Evolutionary conservation across 2,329 filamentous ascomycete genomes (phyloP), one percentile per base, ranked within the genome.

Genomic region (Phialemoniopsis sp.): DNA sequence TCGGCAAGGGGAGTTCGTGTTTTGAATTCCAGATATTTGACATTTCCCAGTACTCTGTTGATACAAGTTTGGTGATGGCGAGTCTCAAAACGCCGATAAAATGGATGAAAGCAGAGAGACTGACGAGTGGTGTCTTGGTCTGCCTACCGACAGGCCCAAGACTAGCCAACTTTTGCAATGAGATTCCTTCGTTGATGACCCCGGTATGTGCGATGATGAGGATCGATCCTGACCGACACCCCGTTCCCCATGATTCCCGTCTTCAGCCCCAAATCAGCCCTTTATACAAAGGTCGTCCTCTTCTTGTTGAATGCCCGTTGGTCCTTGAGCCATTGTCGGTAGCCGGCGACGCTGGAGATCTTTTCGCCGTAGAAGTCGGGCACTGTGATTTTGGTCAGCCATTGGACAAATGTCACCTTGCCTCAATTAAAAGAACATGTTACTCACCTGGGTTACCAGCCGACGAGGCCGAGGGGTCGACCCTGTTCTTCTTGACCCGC

Each of bases 351-450:
- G 54, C 89, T 95, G 37, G 87, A 87, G 54, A 98, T 95, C 76
- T 96, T 97, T 70, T 98, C 93, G 54, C 93, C 93, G 57, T 98
- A 98, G 67, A 95, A 98, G 61, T 98, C 93, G 32, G 91, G 90
- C 1, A 95, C 87, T 76, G 38, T 3, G 34, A 8, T n/a, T 21
- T 5, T n/a, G 12, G 40, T 46, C 35, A 48, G 37, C 28, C 29
- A 36, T 17, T 13, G 21, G 5, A n/a, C 13, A 12, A 13, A 14
- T 29, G n/a, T 2, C 29, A 13, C 19, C 18, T 2, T n/a, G 4
- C 5, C 19, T 8, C 7, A 12, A 10, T 13, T 32, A 34, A 2
- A 31, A 16, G 9, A 5, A 15, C 4, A 28, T 10, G 9, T 13
- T 16, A 56, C 67, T 43, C 62, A 73, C 79, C 77, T 14, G 93